These are phyloP conservation scores for Neoboletus brunneissimus DNA, from an alignment of 768 basidiomycete genomes.

Conservation along the genomic window DNA sequence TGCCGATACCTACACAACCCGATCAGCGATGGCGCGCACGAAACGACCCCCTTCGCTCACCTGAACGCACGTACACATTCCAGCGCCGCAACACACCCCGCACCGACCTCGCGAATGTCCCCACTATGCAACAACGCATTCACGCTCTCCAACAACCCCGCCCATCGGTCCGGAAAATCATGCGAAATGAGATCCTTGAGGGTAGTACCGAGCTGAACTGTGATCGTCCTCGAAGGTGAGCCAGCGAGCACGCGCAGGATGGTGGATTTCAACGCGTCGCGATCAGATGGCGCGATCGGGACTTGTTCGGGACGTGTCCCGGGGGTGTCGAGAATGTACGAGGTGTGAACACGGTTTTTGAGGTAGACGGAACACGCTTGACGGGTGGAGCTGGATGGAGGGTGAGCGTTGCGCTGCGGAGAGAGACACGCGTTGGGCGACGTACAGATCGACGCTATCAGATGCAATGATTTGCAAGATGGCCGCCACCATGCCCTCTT, in stretches of 20 bases:
- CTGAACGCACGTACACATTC: conserved; percentile 68
- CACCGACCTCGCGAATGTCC: conserved; percentile 71
- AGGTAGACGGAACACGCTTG: conserved; percentile 86
- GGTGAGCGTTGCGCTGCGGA: conserved; percentile 1
- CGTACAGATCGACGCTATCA: conserved; percentile 75
- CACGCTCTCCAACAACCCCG: conserved; percentile 62
- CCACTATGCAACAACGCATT: conserved; percentile 60
- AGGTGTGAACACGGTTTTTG: conserved; percentile 80
- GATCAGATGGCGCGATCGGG: conserved; percentile 65
- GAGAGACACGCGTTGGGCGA: conserved; percentile 36
- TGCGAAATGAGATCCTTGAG: conserved; percentile 70
- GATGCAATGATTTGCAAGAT: conserved; percentile 82
- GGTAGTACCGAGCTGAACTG: conserved; percentile 69
- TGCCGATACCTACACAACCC: conserved; percentile 62
- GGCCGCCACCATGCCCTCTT: conserved; percentile 82
- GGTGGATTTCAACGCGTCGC: conserved; percentile 64
- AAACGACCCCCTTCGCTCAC: conserved; percentile 8
- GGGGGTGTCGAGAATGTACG: conserved; percentile 52
- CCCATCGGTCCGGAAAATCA: conserved; percentile 82
- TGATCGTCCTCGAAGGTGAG: conserved; percentile 64
- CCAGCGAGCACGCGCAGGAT: conserved; percentile 69
- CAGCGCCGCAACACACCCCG: conserved; percentile 73
- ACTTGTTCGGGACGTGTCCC: conserved; percentile 55
- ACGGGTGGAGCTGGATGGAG: conserved; percentile 59
- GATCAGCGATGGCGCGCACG: conserved; percentile 36